phyloP scores from a whole-genome alignment of 495 filamentous ascomycete species.

The Neurospora sp. region DNA sequence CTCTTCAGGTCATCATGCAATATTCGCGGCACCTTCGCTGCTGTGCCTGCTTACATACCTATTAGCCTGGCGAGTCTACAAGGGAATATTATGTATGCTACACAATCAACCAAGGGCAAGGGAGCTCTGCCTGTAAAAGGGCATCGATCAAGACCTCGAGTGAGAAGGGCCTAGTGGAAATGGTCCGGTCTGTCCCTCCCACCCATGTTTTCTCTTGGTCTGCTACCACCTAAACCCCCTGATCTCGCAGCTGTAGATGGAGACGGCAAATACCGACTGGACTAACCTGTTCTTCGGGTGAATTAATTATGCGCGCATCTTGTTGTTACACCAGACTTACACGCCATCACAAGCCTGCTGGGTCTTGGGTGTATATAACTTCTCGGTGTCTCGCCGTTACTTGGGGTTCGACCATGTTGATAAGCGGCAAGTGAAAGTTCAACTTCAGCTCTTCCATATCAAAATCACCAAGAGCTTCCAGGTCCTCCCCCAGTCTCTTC shows the following conservation, averaged over 20 bases:
- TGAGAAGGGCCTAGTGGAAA: background rate
- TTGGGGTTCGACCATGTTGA: background rate
- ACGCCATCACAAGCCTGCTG: background rate
- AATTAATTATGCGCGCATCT: background rate
- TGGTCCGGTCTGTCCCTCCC: background rate
- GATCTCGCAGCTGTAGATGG: background rate
- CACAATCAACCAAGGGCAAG: background rate
- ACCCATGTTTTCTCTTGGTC: background rate
- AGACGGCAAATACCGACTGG: background rate
- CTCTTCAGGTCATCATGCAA: background rate
- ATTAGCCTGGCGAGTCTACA: background rate
- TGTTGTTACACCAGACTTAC: background rate
- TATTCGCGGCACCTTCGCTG: background rate
- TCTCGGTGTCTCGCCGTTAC: background rate
- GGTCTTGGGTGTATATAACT: background rate
- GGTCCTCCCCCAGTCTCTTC: background rate
- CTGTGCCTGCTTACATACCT: background rate
- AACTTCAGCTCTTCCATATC: background rate
- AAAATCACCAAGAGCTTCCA: background rate
- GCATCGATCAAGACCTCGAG: background rate
- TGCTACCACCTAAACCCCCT: background rate
- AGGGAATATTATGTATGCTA: background rate
- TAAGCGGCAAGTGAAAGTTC: background rate
- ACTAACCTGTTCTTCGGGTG: background rate
- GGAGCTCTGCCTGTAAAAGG: background rate